Conservation (phyloP, 2,329 filamentous ascomycete species). For the Monosporascus cannonballus region DNA sequence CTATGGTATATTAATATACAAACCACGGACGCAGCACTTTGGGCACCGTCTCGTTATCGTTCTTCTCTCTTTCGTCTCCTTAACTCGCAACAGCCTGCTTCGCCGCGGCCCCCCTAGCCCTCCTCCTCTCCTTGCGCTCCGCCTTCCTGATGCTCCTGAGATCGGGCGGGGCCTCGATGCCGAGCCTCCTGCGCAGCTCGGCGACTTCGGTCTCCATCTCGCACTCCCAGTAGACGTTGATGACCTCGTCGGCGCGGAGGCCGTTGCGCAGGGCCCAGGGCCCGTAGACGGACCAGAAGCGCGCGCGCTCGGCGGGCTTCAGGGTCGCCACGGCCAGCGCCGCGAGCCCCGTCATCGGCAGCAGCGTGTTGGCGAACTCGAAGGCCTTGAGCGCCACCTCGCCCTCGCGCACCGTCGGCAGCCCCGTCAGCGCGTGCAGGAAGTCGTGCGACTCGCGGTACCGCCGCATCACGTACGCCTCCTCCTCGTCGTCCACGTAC, state of each 20-base stretch:
- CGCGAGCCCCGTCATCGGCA: conserved; percentile 92
- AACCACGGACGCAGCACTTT: background rate
- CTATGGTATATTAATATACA: background rate
- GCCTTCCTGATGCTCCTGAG: conserved; percentile 69
- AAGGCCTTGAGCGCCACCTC: conserved; percentile 98
- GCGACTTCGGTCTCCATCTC: conserved; percentile 77
- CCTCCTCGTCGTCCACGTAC: conserved; percentile 92
- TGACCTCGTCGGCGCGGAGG: conserved; percentile 67
- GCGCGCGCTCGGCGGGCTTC: conserved; percentile 70
- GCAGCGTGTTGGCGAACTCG: conserved; percentile 87
- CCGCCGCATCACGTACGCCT: conserved; percentile 96
- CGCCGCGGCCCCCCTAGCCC: conserved; percentile 43
- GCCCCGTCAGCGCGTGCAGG: conserved; percentile 87
- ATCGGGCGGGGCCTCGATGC: conserved; percentile 85
- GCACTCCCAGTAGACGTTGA: conserved; percentile 98
- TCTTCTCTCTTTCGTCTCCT: background rate
- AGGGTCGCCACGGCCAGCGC: conserved; percentile 80
- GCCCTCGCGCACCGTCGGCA: conserved; percentile 89
- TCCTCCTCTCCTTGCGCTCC: conserved; percentile 63
- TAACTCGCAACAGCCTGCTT: conserved; percentile 10
- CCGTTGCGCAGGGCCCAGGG: conserved; percentile 92
- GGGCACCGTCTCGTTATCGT: background rate
- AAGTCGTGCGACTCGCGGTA: conserved; percentile 98
- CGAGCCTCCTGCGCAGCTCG: conserved; percentile 65
- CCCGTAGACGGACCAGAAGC: conserved; percentile 70